Evolutionary conservation across 495 filamentous ascomycete genomes (phyloP).

Genomic region (Xylaria sp.): DNA sequence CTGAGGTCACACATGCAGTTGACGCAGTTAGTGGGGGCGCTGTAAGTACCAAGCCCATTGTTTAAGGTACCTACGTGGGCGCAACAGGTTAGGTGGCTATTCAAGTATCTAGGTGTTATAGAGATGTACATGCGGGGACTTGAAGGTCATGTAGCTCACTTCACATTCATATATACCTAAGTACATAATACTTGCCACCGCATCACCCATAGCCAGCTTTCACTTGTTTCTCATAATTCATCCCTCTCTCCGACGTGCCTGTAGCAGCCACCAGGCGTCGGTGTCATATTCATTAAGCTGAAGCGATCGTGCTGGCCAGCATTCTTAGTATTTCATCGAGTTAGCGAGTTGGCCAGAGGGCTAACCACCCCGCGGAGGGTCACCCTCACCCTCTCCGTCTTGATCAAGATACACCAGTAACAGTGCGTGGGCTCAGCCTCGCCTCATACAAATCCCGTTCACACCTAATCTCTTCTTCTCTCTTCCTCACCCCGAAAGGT

Average conservation of each 20-base stretch:
- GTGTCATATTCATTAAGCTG: neutral
- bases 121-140: constrained; percentile 5
- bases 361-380: neutral
- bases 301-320: constrained; percentile 3
- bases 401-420: neutral
- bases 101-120: neutral
- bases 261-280: constrained; percentile 16
- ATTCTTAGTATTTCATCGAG: neutral
- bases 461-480: neutral
- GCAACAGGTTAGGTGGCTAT: neutral
- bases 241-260: constrained; percentile 1
- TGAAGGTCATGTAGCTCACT: too few relatives aligned
- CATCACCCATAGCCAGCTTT: neutral
- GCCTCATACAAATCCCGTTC: neutral
- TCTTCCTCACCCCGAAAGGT: neutral
- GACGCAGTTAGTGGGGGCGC: constrained; percentile 8
- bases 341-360: neutral
- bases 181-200: neutral
- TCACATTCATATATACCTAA: neutral
- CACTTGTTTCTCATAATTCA: neutral
- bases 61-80: neutral
- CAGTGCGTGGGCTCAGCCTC: neutral
- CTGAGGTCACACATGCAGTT: neutral
- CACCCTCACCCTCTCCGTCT: neutral
- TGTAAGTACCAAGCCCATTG: neutral